Base-by-base conservation (phyloP, 108 stramenopile species). In the Schizochytrium sp. region DNA sequence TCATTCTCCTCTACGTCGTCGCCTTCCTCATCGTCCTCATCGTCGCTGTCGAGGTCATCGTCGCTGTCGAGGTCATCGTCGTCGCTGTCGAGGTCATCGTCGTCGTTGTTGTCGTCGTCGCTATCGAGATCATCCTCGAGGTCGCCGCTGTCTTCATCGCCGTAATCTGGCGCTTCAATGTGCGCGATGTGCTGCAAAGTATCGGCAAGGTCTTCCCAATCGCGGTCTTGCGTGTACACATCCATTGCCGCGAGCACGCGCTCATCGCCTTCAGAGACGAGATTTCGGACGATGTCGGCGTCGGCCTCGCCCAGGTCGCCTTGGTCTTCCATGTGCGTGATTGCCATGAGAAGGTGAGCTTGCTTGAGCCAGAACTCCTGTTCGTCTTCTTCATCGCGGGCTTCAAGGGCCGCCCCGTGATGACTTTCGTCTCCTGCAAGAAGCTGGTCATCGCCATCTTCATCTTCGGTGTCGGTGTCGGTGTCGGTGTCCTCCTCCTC, bases 221-320 rank as follows among this genome's bases (percentile, higher is more conserved):
- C 76, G 12, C 51, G 44, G 4, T 83, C 76, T 53, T 83, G 23
- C 16, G 6, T 47, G 51, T 83, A 83, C 12, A 83, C 48, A 12
- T 83, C 48, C 6, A 83, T 53, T 1, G 76, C 76, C n/a, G 48
- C 76, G 10, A 83, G 44, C 10, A 53, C 51, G 10, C 76, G 76
- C 10, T 83, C 76, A 23, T 83, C 76, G 76, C 76, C 76, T 34
- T 83, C 76, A 18, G 76, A 83, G 51, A 53, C 76, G 28, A 83
- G 76, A 6, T 53, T 47, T 12, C 76, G 76, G 45, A 83, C n/a
- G 10, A 34, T 34, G 28, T 83, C 76, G 51, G 76, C 76, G 45
- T 53, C 48, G 45, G 76, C 76, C 48, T 47, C 45, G 45, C 48
- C 18, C 10, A 83, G 51, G 43, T 83, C 76, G n/a, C 51, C 51